Evolutionary conservation across 805 yeast species (phyloP), one percentile per base, ranked within the genome.

Genomic region (Candida takata): DNA sequence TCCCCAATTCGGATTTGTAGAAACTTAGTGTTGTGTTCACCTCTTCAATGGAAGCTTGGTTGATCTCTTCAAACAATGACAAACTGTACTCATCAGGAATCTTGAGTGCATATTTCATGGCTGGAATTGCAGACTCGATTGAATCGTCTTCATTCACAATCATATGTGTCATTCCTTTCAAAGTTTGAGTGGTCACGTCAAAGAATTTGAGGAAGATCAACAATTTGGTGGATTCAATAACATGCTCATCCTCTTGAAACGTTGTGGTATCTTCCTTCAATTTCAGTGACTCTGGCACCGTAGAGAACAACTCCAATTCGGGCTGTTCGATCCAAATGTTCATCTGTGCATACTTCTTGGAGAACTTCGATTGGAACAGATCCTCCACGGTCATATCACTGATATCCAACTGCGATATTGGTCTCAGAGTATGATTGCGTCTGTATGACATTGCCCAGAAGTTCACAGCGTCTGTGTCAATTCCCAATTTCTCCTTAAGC

Each of bases 261-360:
- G 37, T 35, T 7, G 33, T 18, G 3, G 47, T 27, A 12, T 43
- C 38, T 20, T 29, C 29, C 6, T 33, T 29, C 18, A 9, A 8
- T 19, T 26, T 29, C 23, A 36, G 16, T 12, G 26, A 8, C 7
- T 36, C 26, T 8, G 42, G 37, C 19, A 37, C 28, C 4, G 12
- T 15, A 8, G 29, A 40, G 27, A 44, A 35, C 15, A 50, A 26
- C 26, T 45, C 49, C 9, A 33, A 16, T 17, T 58, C 54, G 3
- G 67, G 64, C 32, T 84, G 87, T 43, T 84, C 92, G 24, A 83
- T 69, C 62, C 73, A 86, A 25, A 85, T 60, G 24, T 74, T 72
- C 49, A 76, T 60, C 40, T 69, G 68, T 39, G 69, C 62, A 51
- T 68, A 56, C 55, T 72, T 67, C 42, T 64, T 66, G 25, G 66